Base-by-base conservation (phyloP, 495 filamentous ascomycete species). In the Pseudomonodictys pantanalensis region DNA sequence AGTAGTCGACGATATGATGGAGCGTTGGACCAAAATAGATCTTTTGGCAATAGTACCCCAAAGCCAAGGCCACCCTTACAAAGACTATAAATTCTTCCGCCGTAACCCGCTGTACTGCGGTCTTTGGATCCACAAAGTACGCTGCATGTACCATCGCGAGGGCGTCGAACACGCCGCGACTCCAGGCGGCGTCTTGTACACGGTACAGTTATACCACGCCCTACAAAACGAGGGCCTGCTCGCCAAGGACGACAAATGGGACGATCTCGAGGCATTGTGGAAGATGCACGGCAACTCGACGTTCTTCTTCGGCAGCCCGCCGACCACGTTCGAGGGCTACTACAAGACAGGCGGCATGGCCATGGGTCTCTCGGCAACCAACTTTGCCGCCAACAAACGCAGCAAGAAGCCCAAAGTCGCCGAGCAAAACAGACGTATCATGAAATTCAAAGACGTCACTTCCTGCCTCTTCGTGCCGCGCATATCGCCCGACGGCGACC, bases 281-380 rank as follows among this genome's bases (percentile, higher is more conserved):
- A 25, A 38, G 24, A 39, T 22, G 17, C 49, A 52, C 6, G 49
- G 49, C 10, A 35, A 39, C 7, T 11, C 28, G 17, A 25, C 49
- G 33, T 52, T 44, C 49, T 52, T 39, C 33, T 7, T 22, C 12
- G 49, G 49, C 17, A 29, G 11, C 22, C 29, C 33, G 10, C 49
- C 49, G 9, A 52, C 28, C 4, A 41, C 49, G 8, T 5, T 24
- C 15, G 29, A 35, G 8, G 49, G 33, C 6, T 52, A 52, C 33
- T 17, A 12, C 11, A 52, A 52, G 18, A 35, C 20, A 7, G 43
- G 20, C 26, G 4, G 25, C 8, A 38, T 52, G 7, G n/a, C 9
- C 8, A 52, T 52, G 49, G 49, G 49, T 12, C 10, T 39, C 6
- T 52, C 49, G 15, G 17, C 23, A 9, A 20, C 49, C n/a, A 52